Evolutionary conservation across 2,329 filamentous ascomycete species (phyloP).

Genomic region (Diaporthe ampelina): DNA sequence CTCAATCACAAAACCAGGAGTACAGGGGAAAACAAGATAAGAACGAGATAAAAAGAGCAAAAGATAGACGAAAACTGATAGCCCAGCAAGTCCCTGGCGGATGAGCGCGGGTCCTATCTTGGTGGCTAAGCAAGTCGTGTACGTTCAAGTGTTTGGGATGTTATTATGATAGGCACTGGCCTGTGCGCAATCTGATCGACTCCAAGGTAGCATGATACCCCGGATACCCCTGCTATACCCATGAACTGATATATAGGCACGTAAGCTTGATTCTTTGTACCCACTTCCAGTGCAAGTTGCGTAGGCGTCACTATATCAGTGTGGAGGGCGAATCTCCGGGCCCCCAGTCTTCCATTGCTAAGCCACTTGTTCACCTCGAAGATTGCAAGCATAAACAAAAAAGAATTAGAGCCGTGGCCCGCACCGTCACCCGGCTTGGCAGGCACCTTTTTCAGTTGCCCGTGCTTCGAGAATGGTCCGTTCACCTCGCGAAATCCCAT

Average conservation of each 20-base stretch:
- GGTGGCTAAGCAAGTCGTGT: background rate
- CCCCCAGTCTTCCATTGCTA: background rate
- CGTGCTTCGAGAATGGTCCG: background rate
- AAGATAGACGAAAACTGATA: background rate
- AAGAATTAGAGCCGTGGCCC: conserved; percentile 10
- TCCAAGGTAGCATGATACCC: background rate
- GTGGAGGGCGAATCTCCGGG: background rate
- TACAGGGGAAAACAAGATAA: background rate
- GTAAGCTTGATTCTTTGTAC: background rate
- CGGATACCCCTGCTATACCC: background rate
- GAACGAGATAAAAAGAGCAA: background rate
- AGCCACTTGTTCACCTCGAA: conserved; percentile 27
- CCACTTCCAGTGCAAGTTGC: background rate
- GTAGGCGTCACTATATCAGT: background rate
- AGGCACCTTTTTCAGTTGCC: background rate
- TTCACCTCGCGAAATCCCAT: background rate
- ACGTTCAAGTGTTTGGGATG: background rate
- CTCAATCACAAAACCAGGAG: background rate
- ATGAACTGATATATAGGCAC: background rate
- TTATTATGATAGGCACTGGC: background rate
- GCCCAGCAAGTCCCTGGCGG: background rate
- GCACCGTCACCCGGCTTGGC: background rate
- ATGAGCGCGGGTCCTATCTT: background rate
- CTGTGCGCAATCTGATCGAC: conserved; percentile 2
- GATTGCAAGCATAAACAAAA: background rate